Conservation (phyloP, 2,329 filamentous ascomycete species). For the Aulographum hederae region DNA sequence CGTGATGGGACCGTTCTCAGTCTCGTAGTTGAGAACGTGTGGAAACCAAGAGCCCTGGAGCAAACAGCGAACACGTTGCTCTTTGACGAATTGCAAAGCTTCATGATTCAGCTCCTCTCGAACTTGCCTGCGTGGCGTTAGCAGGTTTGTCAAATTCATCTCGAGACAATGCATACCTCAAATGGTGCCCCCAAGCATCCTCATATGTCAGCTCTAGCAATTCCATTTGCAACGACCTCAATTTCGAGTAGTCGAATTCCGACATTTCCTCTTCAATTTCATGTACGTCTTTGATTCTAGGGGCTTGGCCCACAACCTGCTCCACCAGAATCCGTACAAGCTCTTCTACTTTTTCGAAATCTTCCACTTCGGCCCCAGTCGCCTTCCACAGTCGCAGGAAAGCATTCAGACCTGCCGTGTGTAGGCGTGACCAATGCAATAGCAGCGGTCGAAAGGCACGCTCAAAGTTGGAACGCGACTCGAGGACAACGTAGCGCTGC, state of each 20-base stretch:
- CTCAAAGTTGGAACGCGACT: constrained; percentile 63
- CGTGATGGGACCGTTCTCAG: constrained; percentile 25
- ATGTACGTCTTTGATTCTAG: constrained; percentile 63
- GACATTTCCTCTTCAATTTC: constrained; percentile 80
- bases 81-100: constrained; percentile 88
- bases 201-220: constrained; percentile 81
- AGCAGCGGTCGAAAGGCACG: constrained; percentile 72
- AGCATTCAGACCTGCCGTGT: constrained; percentile 67
- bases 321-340: constrained; percentile 79
- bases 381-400: constrained; percentile 90
- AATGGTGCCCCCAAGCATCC: constrained; percentile 80
- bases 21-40: constrained; percentile 29
- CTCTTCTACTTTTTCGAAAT: constrained; percentile 88
- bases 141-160: not conserved
- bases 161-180: constrained; percentile 29
- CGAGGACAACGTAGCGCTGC: constrained; percentile 55
- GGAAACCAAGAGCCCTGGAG: constrained; percentile 82
- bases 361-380: constrained; percentile 64
- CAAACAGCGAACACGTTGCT: constrained; percentile 82
- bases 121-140: constrained; percentile 46
- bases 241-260: constrained; percentile 59
- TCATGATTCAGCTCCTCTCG: constrained; percentile 81
- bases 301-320: constrained; percentile 68
- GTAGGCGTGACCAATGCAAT: constrained; percentile 81
- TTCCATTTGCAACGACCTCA: constrained; percentile 85